Evolutionary conservation across 495 filamentous ascomycete species (phyloP).

Genomic region (Aspergillus nidulans): DNA sequence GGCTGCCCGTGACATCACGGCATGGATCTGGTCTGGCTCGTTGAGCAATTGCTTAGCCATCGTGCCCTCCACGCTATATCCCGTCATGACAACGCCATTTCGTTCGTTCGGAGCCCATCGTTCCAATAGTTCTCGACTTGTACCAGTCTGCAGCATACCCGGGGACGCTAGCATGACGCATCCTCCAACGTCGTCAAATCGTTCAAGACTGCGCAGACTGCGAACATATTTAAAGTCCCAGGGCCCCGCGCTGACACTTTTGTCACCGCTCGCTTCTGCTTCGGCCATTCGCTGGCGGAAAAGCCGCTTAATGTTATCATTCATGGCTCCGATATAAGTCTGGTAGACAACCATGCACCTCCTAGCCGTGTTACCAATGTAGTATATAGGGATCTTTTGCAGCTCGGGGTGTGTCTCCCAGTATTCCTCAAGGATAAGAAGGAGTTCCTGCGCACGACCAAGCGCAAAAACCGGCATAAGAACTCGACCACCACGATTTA

Average conservation of each 20-base stretch:
- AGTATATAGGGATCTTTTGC: conserved; percentile 92
- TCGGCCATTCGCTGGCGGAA: conserved; percentile 85
- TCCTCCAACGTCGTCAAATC: conserved; percentile 91
- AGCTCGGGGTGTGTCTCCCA: conserved; percentile 83
- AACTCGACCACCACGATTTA: conserved; percentile 87
- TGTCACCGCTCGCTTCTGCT: conserved; percentile 70
- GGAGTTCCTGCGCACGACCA: conserved; percentile 85
- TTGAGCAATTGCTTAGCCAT: conserved; percentile 95
- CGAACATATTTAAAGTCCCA: conserved; percentile 96
- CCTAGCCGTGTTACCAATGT: conserved; percentile 85
- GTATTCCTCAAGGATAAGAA: conserved; percentile 95
- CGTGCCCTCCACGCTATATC: conserved; percentile 96
- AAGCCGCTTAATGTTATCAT: conserved; percentile 92
- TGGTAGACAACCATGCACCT: conserved; percentile 99
- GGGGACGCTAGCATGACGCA: conserved; percentile 97
- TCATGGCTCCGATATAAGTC: conserved; percentile 96
- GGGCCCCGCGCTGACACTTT: conserved; percentile 70
- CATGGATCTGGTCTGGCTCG: conserved; percentile 88
- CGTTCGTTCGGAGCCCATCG: conserved; percentile 92
- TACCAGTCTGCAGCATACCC: conserved; percentile 96
- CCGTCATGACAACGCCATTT: conserved; percentile 95
- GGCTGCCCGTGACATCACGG: conserved; percentile 74
- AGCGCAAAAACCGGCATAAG: conserved; percentile 95
- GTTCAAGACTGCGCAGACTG: conserved; percentile 83
- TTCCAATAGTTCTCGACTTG: conserved; percentile 86